Percentiles rank a stretch among this genome's conserved stretches.
These are phyloP conservation scores for Leucaena leucocephala DNA, from an alignment of 306 rosid genomes.

Conservation along the genomic window DNA sequence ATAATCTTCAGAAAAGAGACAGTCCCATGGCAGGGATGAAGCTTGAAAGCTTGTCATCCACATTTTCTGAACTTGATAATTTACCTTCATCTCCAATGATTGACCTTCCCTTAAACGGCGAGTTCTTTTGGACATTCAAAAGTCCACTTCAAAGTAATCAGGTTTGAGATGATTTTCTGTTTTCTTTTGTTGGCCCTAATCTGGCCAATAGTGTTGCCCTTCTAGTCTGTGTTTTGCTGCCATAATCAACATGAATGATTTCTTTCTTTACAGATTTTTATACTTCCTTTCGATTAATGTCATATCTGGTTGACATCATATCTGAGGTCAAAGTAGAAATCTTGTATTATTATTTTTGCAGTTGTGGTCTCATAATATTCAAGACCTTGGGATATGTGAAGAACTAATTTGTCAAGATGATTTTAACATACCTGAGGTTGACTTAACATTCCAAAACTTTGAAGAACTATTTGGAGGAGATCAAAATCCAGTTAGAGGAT, in stretches of 20 bases:
- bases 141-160: conserved; percentile 67
- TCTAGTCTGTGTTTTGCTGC: too few species aligned
- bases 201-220: too few species aligned
- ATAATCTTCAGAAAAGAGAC: conserved; percentile 37
- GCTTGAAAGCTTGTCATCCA: conserved; percentile 48
- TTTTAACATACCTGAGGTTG: conserved; percentile 87
- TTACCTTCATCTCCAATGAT: conserved; percentile 52
- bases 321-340: too few species aligned
- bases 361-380: conserved; percentile 92
- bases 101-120: conserved; percentile 66
- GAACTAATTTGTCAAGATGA: conserved; percentile 69
- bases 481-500: conserved; percentile 59
- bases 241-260: background rate
- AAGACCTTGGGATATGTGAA: conserved; percentile 91
- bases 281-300: background rate
- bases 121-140: conserved; percentile 66
- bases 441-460: conserved; percentile 71
- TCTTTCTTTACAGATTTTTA: background rate
- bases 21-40: conserved; percentile 45
- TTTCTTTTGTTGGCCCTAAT: conserved; percentile 12
- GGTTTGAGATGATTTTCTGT: conserved; percentile 52
- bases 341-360: conserved; percentile 48
- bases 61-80: conserved; percentile 58
- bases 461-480: conserved; percentile 84
- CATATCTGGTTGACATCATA: conserved; percentile 19